These are phyloP conservation scores for Pichia sp. DNA, from an alignment of 1,139 yeast species.

Conservation along the genomic window DNA sequence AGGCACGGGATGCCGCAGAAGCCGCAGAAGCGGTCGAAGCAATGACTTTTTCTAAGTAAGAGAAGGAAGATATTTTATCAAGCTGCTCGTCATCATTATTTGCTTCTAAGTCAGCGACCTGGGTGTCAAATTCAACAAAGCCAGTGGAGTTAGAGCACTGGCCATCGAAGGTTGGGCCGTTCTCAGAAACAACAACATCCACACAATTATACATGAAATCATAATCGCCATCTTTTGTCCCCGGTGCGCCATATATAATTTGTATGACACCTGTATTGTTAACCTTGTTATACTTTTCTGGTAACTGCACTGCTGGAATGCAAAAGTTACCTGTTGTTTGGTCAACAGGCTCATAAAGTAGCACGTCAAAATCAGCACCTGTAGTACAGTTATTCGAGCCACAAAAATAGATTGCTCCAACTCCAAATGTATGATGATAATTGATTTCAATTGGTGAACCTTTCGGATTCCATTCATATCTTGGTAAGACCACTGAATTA, in stretches of 20 bases:
- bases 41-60: conserved; percentile 14
- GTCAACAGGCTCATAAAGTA: conserved; percentile 27
- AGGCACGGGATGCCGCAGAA: conserved; percentile 3
- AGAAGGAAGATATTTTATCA: conserved; percentile 13
- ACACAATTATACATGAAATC: conserved; percentile 30
- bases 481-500: conserved; percentile 25
- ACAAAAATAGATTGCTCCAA: conserved; percentile 30
- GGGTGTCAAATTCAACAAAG: conserved; percentile 12
- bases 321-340: conserved; percentile 28
- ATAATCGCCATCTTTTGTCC: conserved; percentile 4
- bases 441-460: conserved; percentile 31
- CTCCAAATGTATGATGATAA: conserved; percentile 24
- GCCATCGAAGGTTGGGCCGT: conserved; percentile 27
- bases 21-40: conserved; percentile 3
- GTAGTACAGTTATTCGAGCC: conserved; percentile 23
- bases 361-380: conserved; percentile 24
- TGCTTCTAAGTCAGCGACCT: conserved; percentile 11
- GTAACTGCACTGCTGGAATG: conserved; percentile 28
- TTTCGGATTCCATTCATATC: conserved; percentile 30
- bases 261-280: conserved; percentile 30
- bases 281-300: conserved; percentile 22
- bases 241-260: conserved; percentile 22
- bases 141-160: conserved; percentile 25
- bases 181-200: conserved; percentile 26
- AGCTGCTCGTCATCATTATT: conserved; percentile 9